Evolutionary conservation across 1,284 basidiomycete species (phyloP).

Genomic region (Apiotrichum montevideense): DNA sequence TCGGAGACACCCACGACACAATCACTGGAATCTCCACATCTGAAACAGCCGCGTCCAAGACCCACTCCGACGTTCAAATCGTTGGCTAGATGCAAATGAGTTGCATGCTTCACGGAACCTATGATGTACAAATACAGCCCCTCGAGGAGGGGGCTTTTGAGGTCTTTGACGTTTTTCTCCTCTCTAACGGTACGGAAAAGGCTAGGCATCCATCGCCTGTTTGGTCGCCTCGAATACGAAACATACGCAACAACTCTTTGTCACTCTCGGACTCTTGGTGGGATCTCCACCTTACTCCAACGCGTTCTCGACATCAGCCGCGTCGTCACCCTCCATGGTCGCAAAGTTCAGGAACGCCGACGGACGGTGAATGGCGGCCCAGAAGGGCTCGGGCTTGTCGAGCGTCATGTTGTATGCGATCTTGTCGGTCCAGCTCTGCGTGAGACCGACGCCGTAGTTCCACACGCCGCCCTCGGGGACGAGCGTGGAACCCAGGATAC

Average conservation of each 20-base stretch:
- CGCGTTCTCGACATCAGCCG: constrained; percentile 78
- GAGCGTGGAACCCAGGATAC: constrained; percentile 82
- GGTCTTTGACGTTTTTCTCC: background rate
- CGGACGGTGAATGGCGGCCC: constrained; percentile 87
- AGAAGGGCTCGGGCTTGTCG: constrained; percentile 88
- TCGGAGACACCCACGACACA: no score
- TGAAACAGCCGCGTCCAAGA: no score
- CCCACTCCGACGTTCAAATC: no score
- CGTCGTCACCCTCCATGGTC: constrained; percentile 75
- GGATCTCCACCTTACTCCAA: constrained; percentile 30
- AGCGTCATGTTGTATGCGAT: constrained; percentile 80
- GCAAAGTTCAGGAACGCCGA: constrained; percentile 89
- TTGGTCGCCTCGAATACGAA: background rate
- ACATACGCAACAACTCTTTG: background rate
- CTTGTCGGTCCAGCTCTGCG: constrained; percentile 81
- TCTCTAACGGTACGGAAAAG: background rate
- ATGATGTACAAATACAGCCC: constrained; percentile 6
- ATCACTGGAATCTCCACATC: no score
- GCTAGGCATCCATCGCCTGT: background rate
- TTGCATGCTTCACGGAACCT: constrained; percentile 3
- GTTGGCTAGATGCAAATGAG: background rate
- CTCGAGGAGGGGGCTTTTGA: background rate
- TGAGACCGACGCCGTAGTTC: constrained; percentile 89
- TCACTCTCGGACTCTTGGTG: background rate
- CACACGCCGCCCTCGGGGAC: constrained; percentile 86